Conservation (phyloP, 2,329 filamentous ascomycete genomes). For the Scolecobasidium constrictum region DNA sequence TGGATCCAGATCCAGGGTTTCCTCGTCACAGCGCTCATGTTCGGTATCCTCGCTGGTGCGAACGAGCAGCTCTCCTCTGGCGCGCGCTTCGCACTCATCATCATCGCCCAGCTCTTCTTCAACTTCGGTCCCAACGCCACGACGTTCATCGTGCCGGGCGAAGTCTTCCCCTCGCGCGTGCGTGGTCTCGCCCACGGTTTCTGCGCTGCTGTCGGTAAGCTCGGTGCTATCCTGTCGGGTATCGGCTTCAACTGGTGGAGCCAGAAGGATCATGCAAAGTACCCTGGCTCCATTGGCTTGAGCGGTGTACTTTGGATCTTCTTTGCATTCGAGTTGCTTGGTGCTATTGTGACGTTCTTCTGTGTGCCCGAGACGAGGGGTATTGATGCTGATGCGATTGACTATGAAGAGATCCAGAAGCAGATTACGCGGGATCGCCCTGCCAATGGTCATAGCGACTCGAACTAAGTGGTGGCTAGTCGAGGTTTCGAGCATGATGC, state of each 20-base stretch:
- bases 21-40: slow-evolving; percentile 15
- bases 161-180: slow-evolving; percentile 27
- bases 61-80: slow-evolving; percentile 17
- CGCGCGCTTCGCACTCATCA: slow-evolving; percentile 19
- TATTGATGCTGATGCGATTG: slow-evolving; percentile 11
- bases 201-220: slow-evolving; percentile 24
- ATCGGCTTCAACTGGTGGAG: slow-evolving; percentile 11
- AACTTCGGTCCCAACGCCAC: slow-evolving; percentile 22
- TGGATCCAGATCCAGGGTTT: slow-evolving; percentile 17
- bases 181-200: slow-evolving; percentile 25
- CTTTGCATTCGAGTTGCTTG: slow-evolving; percentile 11
- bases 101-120: slow-evolving; percentile 18
- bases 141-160: slow-evolving; percentile 27
- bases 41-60: slow-evolving; percentile 21
- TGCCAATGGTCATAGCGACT: background rate
- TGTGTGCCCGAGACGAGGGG: slow-evolving; percentile 12
- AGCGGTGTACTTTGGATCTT: slow-evolving; percentile 12
- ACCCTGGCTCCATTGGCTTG: slow-evolving; percentile 10
- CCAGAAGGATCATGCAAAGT: slow-evolving; percentile 10
- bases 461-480: too few species aligned
- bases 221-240: slow-evolving; percentile 21
- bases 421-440: slow-evolving; percentile 1
- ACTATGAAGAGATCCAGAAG: slow-evolving; percentile 10
- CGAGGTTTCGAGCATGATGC: too few species aligned
- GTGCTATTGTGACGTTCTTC: slow-evolving; percentile 11